These are phyloP conservation scores for Aeschynomene evenia DNA, from an alignment of 306 rosid genomes.

Conservation along the genomic window DNA sequence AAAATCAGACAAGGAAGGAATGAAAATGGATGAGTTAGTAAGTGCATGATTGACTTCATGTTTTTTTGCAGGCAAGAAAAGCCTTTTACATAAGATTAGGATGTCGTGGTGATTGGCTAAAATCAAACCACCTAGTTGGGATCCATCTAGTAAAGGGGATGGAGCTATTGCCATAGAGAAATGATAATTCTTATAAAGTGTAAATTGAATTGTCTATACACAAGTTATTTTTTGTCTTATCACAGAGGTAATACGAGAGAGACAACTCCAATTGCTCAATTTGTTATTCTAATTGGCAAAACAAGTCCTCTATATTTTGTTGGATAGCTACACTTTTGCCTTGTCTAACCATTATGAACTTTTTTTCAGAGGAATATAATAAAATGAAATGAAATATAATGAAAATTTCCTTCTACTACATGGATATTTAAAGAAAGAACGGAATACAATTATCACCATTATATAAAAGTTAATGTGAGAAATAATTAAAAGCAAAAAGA, in stretches of 20 bases:
- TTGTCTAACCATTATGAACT: too few species aligned
- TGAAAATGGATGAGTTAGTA: too few species aligned
- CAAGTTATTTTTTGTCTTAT: not conserved
- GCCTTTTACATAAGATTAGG: constrained; percentile 88
- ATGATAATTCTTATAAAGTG: constrained; percentile 11
- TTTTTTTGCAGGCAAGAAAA: constrained; percentile 70
- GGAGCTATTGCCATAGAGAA: constrained; percentile 7
- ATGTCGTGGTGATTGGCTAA: constrained; percentile 97
- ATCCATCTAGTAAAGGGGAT: constrained; percentile 60
- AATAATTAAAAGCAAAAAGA: too few species aligned
- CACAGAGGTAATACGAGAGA: constrained; percentile 6
- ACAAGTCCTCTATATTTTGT: not conserved
- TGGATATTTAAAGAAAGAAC: too few species aligned
- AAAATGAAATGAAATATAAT: too few species aligned
- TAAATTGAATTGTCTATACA: constrained; percentile 2
- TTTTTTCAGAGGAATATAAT: too few species aligned
- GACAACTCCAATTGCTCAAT: not conserved
- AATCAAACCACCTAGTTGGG: constrained; percentile 97
- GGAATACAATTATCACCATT: too few species aligned
- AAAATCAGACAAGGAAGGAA: too few species aligned
- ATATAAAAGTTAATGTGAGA: too few species aligned
- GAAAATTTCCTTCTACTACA: too few species aligned
- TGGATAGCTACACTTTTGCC: too few species aligned
- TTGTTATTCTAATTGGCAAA: not conserved
- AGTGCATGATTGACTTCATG: not conserved